Evolutionary conservation across 2,329 filamentous ascomycete species (phyloP).

Genomic region (Aspergillus cejpii): DNA sequence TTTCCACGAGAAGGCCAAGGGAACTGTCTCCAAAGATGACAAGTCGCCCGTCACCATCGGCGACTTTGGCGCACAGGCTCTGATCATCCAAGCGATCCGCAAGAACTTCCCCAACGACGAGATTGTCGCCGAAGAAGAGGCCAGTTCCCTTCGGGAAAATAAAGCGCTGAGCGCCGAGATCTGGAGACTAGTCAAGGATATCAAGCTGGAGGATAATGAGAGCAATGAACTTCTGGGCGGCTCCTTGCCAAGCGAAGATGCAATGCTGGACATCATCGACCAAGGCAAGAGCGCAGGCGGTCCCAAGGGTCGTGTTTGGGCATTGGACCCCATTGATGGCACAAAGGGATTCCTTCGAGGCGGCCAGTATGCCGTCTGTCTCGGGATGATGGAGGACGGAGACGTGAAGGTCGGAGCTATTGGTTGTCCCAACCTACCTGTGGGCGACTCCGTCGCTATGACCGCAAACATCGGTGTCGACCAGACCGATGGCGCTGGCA

Average conservation of each 20-base stretch:
- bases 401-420: slow-evolving; percentile 91
- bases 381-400: slow-evolving; percentile 86
- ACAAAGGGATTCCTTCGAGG: slow-evolving; percentile 95
- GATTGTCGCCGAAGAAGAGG: slow-evolving; percentile 93
- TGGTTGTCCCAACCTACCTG: slow-evolving; percentile 88
- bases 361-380: slow-evolving; percentile 93
- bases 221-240: slow-evolving; percentile 65
- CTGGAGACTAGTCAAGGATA: slow-evolving; percentile 72
- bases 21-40: slow-evolving; percentile 89
- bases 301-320: slow-evolving; percentile 65
- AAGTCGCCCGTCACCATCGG: slow-evolving; percentile 95
- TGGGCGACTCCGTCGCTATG: slow-evolving; percentile 69
- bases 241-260: slow-evolving; percentile 56
- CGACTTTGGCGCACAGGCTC: slow-evolving; percentile 93
- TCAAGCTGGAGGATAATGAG: slow-evolving; percentile 59
- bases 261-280: slow-evolving; percentile 54
- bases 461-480: slow-evolving; percentile 66
- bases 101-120: slow-evolving; percentile 85
- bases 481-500: slow-evolving; percentile 65
- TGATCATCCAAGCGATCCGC: slow-evolving; percentile 86
- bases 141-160: slow-evolving; percentile 68
- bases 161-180: slow-evolving; percentile 64
- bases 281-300: slow-evolving; percentile 44
- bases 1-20: slow-evolving; percentile 85
- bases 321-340: slow-evolving; percentile 93